Base-by-base conservation (phyloP, 176 grass and related monocot genomes). In the Zizania latifolia region DNA sequence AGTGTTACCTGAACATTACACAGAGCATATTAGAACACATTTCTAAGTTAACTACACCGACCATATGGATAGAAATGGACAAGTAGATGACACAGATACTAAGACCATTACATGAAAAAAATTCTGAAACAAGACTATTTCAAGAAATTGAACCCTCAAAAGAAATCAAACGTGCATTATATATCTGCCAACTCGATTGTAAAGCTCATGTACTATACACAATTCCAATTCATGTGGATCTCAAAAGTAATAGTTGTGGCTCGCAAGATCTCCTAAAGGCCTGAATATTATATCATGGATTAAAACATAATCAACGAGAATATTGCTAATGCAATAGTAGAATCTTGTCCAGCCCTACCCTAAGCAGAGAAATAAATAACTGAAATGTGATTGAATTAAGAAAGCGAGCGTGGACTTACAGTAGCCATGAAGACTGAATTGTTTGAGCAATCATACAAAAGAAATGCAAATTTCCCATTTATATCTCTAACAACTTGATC, bases 401-500 rank as follows among this genome's bases (percentile, higher is more conserved):
- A 5, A 57, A 40, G n/a, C n/a, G n/a, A n/a, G n/a, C n/a, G n/a
- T 22, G 29, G 45, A 89, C 90, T 88, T 84, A 93, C 90, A 27
- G 85, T 72, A 29, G 87, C 85, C 68, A 97, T 82, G 75, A 97
- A 93, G 22, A 85, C 65, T 17, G 82, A 90, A 23, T 78, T 93
- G 10, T 85, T 83, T 0, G 89, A 84, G 77, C 90, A 71, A 88
- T 93, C 93, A 50, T 86, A 93, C 10, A 93, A 79, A 58, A 89
- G 46, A 50, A 93, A 89, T 11, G 83, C 83, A 59, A 97, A 97
- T 74, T 93, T 93, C 21, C 85, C 93, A 40, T 10, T 82, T 0
- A 97, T 40, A 62, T 97, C 90, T 79, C 85, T 86, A 62, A 97
- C 76, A 34, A 90, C 90, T 60, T 90, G 79, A 75, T 90, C 90